Base-by-base conservation (phyloP, 345 rosid genomes). In the Garcia nutans region DNA sequence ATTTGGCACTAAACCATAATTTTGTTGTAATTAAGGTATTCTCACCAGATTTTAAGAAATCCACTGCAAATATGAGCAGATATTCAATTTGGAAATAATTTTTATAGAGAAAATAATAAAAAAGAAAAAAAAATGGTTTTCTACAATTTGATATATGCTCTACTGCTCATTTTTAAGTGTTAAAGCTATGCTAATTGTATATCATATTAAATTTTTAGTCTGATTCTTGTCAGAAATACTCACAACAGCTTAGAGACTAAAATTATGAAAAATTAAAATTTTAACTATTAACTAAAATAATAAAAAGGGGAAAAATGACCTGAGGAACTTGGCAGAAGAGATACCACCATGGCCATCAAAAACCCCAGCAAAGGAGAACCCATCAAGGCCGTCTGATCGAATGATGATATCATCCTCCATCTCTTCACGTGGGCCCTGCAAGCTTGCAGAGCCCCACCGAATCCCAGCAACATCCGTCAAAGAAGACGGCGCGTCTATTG, bases 261-360 rank as follows among this genome's bases (percentile, higher is more conserved):
- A 33, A 33, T 33, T 33, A 37, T 37, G 41, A 37, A 37, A 37
- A 37, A 0, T 37, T 37, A 6, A 37, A 37, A 5, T 37, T 37
- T 0, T 37, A 37, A 37, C 41, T 37, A 37, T 0, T 37, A 37
- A 37, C 41, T 37, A 37, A 6, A 37, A 37, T 37, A 37, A 37
- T 33, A 33, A 33, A 33, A 33, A n/a, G n/a, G 37, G 37, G 37
- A 37, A 37, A 37, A 37, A 37, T 37, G 41, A 37, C 98, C 93
- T 91, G 70, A 92, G 93, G 86, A 92, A 95, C 47, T 85, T 82
- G 76, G 86, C 97, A 37, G 96, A 84, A 76, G 95, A 79, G 65
- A 84, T 79, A 33, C 99, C 97, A 50, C 91, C 99, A 52, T 95
- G 99, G 56, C 99, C 97, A 66, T 94, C 99, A 68, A 91, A 87